Evolutionary conservation across 1,284 basidiomycete species (phyloP), one percentile per base, ranked within the genome.

Genomic region (Termitomyces sp.): DNA sequence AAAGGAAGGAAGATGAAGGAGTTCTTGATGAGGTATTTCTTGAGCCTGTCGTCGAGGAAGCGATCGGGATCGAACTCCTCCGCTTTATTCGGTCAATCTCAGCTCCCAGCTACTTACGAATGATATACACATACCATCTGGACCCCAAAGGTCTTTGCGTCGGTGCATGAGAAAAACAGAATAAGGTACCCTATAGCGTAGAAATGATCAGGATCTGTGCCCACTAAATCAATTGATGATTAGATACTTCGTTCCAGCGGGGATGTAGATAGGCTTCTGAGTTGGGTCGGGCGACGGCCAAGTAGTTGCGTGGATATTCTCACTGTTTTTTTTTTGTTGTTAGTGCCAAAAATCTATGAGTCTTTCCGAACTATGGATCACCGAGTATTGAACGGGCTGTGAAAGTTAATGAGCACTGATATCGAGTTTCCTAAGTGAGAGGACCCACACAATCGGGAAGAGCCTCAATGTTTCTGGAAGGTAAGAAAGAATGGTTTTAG

Each of bases 141-240:
- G 80, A 5, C 84, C 84, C 86, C 85, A 88, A 0, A 86, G 71
- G 56, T 86, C 82, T 49, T 70, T 76, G 19, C 82, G 73, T 33
- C 84, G 71, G 31, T 86, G 85, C 81, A 85, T 84, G 52, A 82
- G 60, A 55, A 83, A 74, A 5, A 83, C 78, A 0, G 78, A 82
- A 61, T 82, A 86, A 0, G 64, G 58, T 12, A 73, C 58, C 50
- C 81, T 82, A 53, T 24, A n/a, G 36, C 34, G 15, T 50, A 12
- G 26, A 31, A 57, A 24, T 31, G 5, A 38, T 41, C 9, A 36
- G 43, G 26, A 17, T 17, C 2, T 42, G 36, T 8, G 17, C 1
- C 12, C 30, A 19, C 2, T 2, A 10, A 3, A 40, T 30, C 1
- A 4, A 28, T 34, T 21, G 24, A 12, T 1, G 9, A 8, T 17